Evolutionary conservation across 2,329 filamentous ascomycete species (phyloP).

Genomic region (Fusarium coicis): DNA sequence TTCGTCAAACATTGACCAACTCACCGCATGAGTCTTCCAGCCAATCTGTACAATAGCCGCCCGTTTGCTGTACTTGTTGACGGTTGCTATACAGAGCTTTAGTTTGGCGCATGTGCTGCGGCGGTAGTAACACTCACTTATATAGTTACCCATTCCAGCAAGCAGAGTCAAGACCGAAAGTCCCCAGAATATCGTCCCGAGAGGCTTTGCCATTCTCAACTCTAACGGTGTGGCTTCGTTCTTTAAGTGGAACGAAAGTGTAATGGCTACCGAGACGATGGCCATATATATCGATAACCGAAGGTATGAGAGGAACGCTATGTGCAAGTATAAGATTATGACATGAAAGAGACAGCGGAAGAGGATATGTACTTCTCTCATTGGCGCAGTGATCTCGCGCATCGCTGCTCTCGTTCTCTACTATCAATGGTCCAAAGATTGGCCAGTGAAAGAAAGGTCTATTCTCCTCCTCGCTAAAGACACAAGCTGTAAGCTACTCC

Average conservation of each 20-base stretch:
- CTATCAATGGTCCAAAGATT: slow-evolving; percentile 73
- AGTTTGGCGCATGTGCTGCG: background rate
- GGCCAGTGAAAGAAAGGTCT: slow-evolving; percentile 55
- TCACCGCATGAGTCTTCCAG: slow-evolving; percentile 88
- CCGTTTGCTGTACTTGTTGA: slow-evolving; percentile 83
- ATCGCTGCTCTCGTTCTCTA: slow-evolving; percentile 79
- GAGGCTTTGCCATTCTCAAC: slow-evolving; percentile 79
- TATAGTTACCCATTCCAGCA: slow-evolving; percentile 86
- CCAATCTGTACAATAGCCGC: slow-evolving; percentile 90
- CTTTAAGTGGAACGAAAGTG: slow-evolving; percentile 92
- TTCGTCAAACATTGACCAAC: slow-evolving; percentile 34
- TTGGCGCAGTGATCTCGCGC: slow-evolving; percentile 83
- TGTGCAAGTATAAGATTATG: background rate
- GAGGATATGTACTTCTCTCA: slow-evolving; percentile 68
- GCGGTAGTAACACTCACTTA: slow-evolving; percentile 63
- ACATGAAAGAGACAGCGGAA: background rate
- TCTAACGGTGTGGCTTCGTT: slow-evolving; percentile 76
- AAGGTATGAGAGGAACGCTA: slow-evolving; percentile 88
- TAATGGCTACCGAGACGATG: slow-evolving; percentile 88
- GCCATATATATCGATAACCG: slow-evolving; percentile 91
- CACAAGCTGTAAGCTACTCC: background rate
- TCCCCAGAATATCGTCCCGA: slow-evolving; percentile 89
- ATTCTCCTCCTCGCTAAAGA: background rate
- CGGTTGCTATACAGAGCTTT: slow-evolving; percentile 59
- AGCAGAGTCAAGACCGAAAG: slow-evolving; percentile 80